Evolutionary conservation across 1,139 yeast species (phyloP).

Genomic region (Magnusiomyces ingens): DNA sequence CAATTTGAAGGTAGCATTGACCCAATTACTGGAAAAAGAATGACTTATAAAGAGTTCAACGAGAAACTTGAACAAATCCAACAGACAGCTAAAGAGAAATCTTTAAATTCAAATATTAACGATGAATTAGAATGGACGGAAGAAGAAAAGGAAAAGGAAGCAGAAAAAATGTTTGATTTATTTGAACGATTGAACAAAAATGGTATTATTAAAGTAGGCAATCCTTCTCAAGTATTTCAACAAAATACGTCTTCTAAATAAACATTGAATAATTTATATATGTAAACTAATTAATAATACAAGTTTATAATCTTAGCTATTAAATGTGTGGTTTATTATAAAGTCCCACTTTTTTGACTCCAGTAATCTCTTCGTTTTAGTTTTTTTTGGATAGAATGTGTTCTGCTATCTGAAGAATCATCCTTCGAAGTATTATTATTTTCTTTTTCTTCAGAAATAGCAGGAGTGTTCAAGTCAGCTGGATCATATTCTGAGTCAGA

Average conservation of each 20-base stretch:
- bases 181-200: constrained; percentile 46
- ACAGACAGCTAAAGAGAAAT: not conserved
- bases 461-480: not conserved
- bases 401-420: not conserved
- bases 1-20: no score
- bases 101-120: not conserved
- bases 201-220: constrained; percentile 42
- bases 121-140: constrained; percentile 29
- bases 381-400: not conserved
- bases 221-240: constrained; percentile 22
- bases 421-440: not conserved
- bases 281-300: not conserved
- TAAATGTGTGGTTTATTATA: not conserved
- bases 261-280: not conserved
- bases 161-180: constrained; percentile 44
- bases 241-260: not conserved
- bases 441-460: not conserved
- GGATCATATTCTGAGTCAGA: not conserved
- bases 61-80: constrained; percentile 7
- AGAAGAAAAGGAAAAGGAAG: constrained; percentile 50
- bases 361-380: constrained; percentile 6
- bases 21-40: constrained; percentile 30
- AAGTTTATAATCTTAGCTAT: not conserved
- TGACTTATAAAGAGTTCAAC: constrained; percentile 2
- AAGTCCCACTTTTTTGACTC: constrained; percentile 7